Evolutionary conservation across 225 moss, liverwort and hornwort genomes (phyloP).

Genomic region (Straminergon stramineum): DNA sequence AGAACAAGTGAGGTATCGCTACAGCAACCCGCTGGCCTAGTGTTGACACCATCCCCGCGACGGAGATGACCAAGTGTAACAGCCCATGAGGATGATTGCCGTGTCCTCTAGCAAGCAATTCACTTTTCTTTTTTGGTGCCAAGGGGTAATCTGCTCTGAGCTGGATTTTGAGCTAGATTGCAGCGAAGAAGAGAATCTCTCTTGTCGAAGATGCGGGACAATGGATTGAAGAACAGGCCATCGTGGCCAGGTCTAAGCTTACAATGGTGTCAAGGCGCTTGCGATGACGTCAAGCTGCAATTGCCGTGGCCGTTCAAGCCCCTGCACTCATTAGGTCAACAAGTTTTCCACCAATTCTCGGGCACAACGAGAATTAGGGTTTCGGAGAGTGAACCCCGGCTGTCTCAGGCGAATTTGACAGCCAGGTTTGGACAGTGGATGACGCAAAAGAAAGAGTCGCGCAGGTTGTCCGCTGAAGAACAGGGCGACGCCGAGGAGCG

Average conservation of each 20-base stretch:
- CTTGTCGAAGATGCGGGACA: conserved; percentile 2
- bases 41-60: background rate
- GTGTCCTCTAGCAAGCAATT: background rate
- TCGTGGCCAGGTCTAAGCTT: conserved; percentile 4
- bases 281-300: conserved; percentile 39
- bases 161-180: background rate
- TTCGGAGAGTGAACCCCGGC: background rate
- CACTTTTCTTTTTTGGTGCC: no score
- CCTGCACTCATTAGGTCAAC: conserved; percentile 37
- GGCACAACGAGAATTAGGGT: background rate
- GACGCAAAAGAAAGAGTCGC: conserved; percentile 9
- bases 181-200: background rate
- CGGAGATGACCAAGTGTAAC: background rate
- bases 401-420: conserved; percentile 22
- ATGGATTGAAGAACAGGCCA: background rate
- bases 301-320: conserved; percentile 78
- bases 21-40: background rate
- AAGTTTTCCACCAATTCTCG: conserved; percentile 1
- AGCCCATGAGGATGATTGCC: background rate
- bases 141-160: background rate
- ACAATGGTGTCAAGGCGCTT: conserved; percentile 34
- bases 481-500: conserved; percentile 81
- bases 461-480: conserved; percentile 37
- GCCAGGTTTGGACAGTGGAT: conserved; percentile 40
- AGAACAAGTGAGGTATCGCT: background rate